A percentile compares a stretch with the other conserved stretches of the same genome.
Conservation (phyloP, 2,329 filamentous ascomycete species). For the Biscogniauxia marginata region DNA sequence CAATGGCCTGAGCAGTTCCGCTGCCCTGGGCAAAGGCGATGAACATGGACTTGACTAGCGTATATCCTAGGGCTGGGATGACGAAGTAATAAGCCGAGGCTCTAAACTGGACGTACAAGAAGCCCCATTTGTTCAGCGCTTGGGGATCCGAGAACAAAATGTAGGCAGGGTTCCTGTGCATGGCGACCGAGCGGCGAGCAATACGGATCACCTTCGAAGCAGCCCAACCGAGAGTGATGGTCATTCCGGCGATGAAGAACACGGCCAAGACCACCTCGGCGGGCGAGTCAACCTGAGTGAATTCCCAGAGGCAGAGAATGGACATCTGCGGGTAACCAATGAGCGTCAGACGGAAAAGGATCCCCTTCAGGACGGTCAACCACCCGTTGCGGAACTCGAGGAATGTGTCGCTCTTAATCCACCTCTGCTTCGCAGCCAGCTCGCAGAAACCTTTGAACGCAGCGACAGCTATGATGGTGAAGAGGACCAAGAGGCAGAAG, state of each 20-base stretch:
- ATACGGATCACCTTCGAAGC: constrained; percentile 79
- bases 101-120: constrained; percentile 86
- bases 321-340: constrained; percentile 86
- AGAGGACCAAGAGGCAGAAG: constrained; percentile 73
- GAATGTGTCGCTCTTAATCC: constrained; percentile 79
- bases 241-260: constrained; percentile 76
- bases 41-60: constrained; percentile 77
- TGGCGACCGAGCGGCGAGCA: constrained; percentile 74
- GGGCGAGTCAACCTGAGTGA: constrained; percentile 73
- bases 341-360: constrained; percentile 77
- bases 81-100: constrained; percentile 89
- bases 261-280: constrained; percentile 77
- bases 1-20: constrained; percentile 70
- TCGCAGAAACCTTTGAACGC: constrained; percentile 77
- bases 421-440: constrained; percentile 64
- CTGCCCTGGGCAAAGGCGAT: constrained; percentile 70
- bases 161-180: constrained; percentile 90
- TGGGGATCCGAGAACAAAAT: constrained; percentile 86
- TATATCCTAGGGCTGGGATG: constrained; percentile 69
- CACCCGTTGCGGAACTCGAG: constrained; percentile 85
- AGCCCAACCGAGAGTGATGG: constrained; percentile 71
- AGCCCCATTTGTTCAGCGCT: constrained; percentile 88
- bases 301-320: constrained; percentile 81
- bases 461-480: constrained; percentile 67
- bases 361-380: constrained; percentile 81